phyloP scores from a whole-genome alignment of 2,329 filamentous ascomycete genomes.

The Exophiala viscosa region DNA sequence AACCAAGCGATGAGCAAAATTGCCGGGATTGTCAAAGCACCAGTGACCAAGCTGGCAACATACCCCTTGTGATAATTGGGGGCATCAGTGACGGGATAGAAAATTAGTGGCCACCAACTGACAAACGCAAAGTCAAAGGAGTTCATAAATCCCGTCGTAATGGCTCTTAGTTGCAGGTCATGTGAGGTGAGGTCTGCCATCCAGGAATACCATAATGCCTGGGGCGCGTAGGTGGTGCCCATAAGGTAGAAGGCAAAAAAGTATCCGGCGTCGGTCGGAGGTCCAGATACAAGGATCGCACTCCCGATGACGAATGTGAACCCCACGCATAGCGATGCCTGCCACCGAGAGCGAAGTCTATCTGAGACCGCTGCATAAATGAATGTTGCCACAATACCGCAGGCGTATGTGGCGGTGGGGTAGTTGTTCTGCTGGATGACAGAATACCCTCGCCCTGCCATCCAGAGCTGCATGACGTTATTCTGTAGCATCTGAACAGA shows the following conservation, averaged over 20 bases:
- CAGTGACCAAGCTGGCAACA: conserved; percentile 30
- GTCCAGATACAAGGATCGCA: conserved; percentile 37
- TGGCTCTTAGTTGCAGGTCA: conserved; percentile 35
- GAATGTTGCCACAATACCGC: conserved; percentile 43
- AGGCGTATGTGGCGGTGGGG: conserved; percentile 42
- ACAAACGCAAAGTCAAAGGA: conserved; percentile 33
- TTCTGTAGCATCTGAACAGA: conserved; percentile 43
- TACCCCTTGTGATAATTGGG: conserved; percentile 33
- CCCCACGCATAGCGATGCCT: conserved; percentile 43
- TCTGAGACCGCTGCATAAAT: conserved; percentile 43
- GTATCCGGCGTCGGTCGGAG: conserved; percentile 35
- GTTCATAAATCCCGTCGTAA: conserved; percentile 38
- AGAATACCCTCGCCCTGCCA: conserved; percentile 44
- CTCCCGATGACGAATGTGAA: conserved; percentile 42
- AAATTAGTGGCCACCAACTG: conserved; percentile 34
- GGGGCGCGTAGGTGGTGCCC: conserved; percentile 45
- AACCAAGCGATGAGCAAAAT: conserved; percentile 38
- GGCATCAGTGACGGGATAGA: conserved; percentile 35
- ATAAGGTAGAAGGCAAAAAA: conserved; percentile 47
- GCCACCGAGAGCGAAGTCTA: conserved; percentile 43
- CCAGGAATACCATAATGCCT: conserved; percentile 48
- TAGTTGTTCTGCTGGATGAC: conserved; percentile 46
- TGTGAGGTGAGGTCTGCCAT: conserved; percentile 39
- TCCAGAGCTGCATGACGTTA: conserved; percentile 47
- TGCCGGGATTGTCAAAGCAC: conserved; percentile 33